Evolutionary conservation across 108 stramenopile species (phyloP), one percentile per base, ranked within the genome.

Genomic region (Schizochytrium sp.): DNA sequence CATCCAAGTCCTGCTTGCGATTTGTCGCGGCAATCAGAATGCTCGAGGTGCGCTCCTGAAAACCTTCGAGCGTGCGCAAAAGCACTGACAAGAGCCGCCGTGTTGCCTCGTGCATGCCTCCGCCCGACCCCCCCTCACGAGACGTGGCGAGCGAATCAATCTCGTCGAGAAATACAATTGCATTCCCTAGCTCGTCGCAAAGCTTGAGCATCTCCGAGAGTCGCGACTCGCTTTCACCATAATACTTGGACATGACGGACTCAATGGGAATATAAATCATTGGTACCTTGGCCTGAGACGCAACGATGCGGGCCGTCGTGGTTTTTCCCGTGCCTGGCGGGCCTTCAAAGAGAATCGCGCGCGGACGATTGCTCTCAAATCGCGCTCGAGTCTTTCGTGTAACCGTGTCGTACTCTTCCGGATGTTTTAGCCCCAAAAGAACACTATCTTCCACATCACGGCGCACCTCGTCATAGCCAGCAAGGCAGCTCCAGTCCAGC

Each of bases 321-420:
- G 88, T 88, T 43, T 88, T 88, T 19, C 88, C 88, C 34, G 88
- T 88, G 45, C 88, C 88, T 8, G 88, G 88, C 19, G 88, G 88
- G 72, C 88, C 88, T n/a, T 63, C 63, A 23, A 88, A 88, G 3
- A 88, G 72, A 28, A 71, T 71, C 6, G 47, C 63, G 72, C 88
- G 25, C 12, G 88, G 63, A 4, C 63, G 63, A n/a, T 71, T 47
- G 25, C 60, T 63, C 19, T 63, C 72, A 8, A 51, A 71, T 4
- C 60, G 88, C 88, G 44, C 72, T 5, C 88, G 58, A n/a, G 88
- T 71, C 25, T 60, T 63, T 5, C 34, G 28, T n/a, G 88, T 51
- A 2, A 88, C 88, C 25, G 28, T 60, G 45, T 63, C 88, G 72
- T 71, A 88, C 34, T 71, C 88, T 19, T 71, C 88, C 10, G 88